phyloP scores from a whole-genome alignment of 2,329 filamentous ascomycete species.

The Penicillium crustosum region DNA sequence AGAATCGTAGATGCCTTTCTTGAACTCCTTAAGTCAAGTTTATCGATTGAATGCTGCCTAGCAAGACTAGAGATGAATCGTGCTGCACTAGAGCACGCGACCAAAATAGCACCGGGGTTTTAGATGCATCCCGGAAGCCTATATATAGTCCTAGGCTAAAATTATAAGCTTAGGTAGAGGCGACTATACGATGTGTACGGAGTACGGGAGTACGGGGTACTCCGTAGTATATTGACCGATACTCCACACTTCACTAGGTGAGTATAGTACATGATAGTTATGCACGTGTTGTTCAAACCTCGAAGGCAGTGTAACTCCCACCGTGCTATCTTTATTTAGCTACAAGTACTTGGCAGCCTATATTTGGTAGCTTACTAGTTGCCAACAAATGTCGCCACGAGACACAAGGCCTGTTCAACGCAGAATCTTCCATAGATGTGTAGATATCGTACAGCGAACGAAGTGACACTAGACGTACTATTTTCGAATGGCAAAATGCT shows the following conservation, averaged over 20 bases:
- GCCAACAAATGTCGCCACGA: background rate
- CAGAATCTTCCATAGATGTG: background rate
- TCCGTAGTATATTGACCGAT: background rate
- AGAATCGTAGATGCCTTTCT: background rate
- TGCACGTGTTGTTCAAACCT: background rate
- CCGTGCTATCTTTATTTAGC: background rate
- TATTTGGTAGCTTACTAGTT: background rate
- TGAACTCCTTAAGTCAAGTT: background rate
- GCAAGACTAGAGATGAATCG: background rate
- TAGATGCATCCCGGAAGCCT: background rate
- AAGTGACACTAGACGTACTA: background rate
- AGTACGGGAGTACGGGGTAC: too few species aligned
- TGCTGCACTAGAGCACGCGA: background rate
- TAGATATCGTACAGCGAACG: background rate
- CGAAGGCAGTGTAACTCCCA: background rate
- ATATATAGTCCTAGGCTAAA: background rate
- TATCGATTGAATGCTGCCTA: background rate
- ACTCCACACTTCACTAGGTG: too few species aligned
- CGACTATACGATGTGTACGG: too few species aligned
- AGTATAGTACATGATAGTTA: background rate
- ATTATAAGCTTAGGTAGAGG: background rate
- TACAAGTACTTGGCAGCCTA: background rate
- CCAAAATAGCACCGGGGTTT: background rate
- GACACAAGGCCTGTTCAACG: background rate
- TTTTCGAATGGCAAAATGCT: background rate